Conservation (phyloP, 1,284 basidiomycete species). For the Rugosomyces carneus region DNA sequence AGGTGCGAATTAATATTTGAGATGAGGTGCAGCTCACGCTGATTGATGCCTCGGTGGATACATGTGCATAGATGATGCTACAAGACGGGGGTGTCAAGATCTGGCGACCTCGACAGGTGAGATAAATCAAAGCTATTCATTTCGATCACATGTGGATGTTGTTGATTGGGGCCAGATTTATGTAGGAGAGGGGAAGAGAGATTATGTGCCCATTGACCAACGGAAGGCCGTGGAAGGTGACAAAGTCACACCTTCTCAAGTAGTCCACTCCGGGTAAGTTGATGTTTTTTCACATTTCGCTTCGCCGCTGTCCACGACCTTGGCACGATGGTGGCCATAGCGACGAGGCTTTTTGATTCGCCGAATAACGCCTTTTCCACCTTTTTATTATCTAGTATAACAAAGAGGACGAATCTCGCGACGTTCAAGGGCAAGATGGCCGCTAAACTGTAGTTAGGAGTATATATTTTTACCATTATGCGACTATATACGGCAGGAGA, state of each 20-base stretch:
- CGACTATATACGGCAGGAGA: background rate
- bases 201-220: conserved; percentile 62
- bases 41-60: conserved; percentile 2
- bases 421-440: conserved; percentile 56
- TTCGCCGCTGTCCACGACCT: background rate
- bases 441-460: conserved; percentile 38
- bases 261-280: conserved; percentile 73
- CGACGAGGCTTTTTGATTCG: too few relatives aligned
- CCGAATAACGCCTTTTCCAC: conserved; percentile 5
- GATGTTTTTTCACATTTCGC: too few relatives aligned
- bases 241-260: conserved; percentile 48
- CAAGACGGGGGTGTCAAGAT: conserved; percentile 84
- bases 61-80: conserved; percentile 68
- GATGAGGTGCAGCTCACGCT: background rate
- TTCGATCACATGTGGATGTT: conserved; percentile 11
- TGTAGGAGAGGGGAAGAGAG: conserved; percentile 64
- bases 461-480: conserved; percentile 3
- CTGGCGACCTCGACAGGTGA: conserved; percentile 80
- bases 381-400: conserved; percentile 44
- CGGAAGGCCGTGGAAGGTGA: conserved; percentile 48
- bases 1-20: conserved; percentile 34
- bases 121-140: conserved; percentile 1
- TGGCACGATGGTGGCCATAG: conserved; percentile 27
- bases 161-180: conserved; percentile 49
- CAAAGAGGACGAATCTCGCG: conserved; percentile 70